These are phyloP conservation scores for Aspergillus caelatus DNA, from an alignment of 2,329 filamentous ascomycete species.

Conservation along the genomic window DNA sequence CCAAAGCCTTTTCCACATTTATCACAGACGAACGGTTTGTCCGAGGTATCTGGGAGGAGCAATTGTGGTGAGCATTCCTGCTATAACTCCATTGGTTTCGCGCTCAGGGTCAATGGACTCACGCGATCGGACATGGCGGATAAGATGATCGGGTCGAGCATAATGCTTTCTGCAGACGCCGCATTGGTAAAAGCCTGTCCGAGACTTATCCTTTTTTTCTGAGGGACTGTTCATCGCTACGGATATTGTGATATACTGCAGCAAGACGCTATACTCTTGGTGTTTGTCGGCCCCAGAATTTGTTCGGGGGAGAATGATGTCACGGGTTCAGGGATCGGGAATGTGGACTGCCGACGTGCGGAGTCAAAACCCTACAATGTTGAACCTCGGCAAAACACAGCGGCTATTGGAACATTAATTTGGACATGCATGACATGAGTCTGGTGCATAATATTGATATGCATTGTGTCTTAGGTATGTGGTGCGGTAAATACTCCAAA, in stretches of 20 bases:
- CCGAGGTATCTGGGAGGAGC: slow-evolving; percentile 9
- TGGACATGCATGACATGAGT: background rate
- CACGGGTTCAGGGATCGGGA: background rate
- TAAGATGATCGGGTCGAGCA: slow-evolving; percentile 56
- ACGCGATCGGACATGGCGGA: slow-evolving; percentile 57
- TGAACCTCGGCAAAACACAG: background rate
- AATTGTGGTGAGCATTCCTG: background rate
- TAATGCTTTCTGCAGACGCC: slow-evolving; percentile 57
- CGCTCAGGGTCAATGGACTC: slow-evolving; percentile 18
- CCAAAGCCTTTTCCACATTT: slow-evolving; percentile 37
- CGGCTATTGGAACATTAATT: background rate
- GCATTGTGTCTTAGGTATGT: background rate
- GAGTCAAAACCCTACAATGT: background rate
- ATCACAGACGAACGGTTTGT: slow-evolving; percentile 37
- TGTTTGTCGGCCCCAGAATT: background rate
- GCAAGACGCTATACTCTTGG: background rate
- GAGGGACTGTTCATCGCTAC: background rate
- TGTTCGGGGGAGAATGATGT: background rate
- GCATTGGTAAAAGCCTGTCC: slow-evolving; percentile 49
- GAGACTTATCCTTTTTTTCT: background rate
- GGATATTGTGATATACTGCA: background rate
- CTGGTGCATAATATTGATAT: background rate
- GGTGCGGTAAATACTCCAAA: too few relatives aligned
- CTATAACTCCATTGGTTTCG: background rate
- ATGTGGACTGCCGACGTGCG: background rate